Evolutionary conservation across 805 yeast species (phyloP), one percentile per base, ranked within the genome.

Genomic region (Brettanomyces nanus): DNA sequence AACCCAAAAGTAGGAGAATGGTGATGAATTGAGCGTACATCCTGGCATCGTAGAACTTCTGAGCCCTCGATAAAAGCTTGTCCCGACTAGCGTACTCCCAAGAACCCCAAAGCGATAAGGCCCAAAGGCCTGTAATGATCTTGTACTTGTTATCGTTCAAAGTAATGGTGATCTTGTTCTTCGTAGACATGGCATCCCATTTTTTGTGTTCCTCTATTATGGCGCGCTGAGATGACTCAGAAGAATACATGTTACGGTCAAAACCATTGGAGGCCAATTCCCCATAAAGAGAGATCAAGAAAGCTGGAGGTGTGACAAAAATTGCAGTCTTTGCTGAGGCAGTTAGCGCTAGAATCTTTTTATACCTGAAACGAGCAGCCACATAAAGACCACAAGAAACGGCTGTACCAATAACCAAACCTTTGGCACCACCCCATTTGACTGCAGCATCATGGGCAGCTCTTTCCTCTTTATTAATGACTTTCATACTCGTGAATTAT

Each of bases 11-110:
- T 44, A 85, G 62, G 9, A 72, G 71, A 38, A 85, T 87, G 2
- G 95, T 82, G 38, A 83, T 61, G 46, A 81, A 84, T 60, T 85
- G 95, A 9, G 95, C 95, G 55, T 85, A 85, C 83, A 85, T 85
- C 73, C 95, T 78, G 23, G 94, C 94, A 56, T 81, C 89, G 25
- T 82, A 92, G 35, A 83, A 75, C 58, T 83, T 85, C 63, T 85
- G 95, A 4, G 92, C 63, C 45, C 68, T 71, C 38, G 85, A 73
- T 80, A 85, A 72, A 55, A 77, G 65, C 45, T 77, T 79, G 57
- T 85, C 95, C 48, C 71, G 73, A 62, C 83, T 78, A 37, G 83
- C 85, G 32, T 65, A 51, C 33, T 62, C 73, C 85, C 90, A 85
- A 4, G 94, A 80, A 1, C 87, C 95, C 47, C 70, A 83, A 65